phyloP scores from a whole-genome alignment of 1,139 yeast genomes.

The Lodderomyces margitis region DNA sequence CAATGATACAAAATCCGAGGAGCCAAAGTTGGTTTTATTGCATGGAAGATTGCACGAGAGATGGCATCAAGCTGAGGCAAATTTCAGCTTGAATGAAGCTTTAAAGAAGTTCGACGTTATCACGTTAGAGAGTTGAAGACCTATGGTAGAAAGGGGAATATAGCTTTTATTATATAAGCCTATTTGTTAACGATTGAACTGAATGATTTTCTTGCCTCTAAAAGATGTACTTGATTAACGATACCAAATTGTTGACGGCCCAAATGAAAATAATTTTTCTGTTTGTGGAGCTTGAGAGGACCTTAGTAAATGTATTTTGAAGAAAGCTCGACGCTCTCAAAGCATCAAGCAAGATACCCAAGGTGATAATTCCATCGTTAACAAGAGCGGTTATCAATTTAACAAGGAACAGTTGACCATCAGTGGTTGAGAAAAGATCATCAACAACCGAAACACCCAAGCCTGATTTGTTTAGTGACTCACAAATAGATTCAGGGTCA shows the following conservation, averaged over 20 bases:
- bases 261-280: slow-evolving; percentile 16
- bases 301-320: slow-evolving; percentile 12
- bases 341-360: slow-evolving; percentile 13
- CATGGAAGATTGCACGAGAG: slow-evolving; percentile 43
- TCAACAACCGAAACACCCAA: slow-evolving; percentile 26
- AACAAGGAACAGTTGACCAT: slow-evolving; percentile 22
- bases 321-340: slow-evolving; percentile 14
- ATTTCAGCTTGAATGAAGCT: slow-evolving; percentile 20
- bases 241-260: slow-evolving; percentile 15
- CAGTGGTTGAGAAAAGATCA: slow-evolving; percentile 20
- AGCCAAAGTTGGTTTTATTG: slow-evolving; percentile 33
- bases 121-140: slow-evolving; percentile 10
- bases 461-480: slow-evolving; percentile 30
- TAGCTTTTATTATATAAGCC: neutral
- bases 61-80: slow-evolving; percentile 26
- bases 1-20: slow-evolving; percentile 33
- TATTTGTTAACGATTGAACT: neutral
- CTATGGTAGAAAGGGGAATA: slow-evolving; percentile 1
- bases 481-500: slow-evolving; percentile 22
- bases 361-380: slow-evolving; percentile 20
- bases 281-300: slow-evolving; percentile 13
- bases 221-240: slow-evolving; percentile 13
- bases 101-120: slow-evolving; percentile 18
- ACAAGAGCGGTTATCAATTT: slow-evolving; percentile 20
- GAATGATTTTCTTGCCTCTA: too few relatives aligned